A percentile compares a stretch with the other conserved stretches of the same genome.
These are phyloP conservation scores for Dictyostelium citrinum DNA, from an alignment of 78 protist genomes.

Conservation along the genomic window DNA sequence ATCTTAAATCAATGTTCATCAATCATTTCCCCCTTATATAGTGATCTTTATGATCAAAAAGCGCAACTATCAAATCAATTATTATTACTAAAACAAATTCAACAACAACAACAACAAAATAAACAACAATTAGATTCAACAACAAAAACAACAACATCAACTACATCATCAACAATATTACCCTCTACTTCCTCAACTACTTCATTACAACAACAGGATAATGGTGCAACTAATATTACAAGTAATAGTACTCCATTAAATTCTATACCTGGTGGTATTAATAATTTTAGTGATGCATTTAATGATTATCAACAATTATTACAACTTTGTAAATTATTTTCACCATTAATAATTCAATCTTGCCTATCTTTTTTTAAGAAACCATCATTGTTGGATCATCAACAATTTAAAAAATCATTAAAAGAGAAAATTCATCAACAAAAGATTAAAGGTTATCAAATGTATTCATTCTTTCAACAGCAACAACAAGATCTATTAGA, in stretches of 20 bases:
- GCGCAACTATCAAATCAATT: constrained; percentile 16
- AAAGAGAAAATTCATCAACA: constrained; percentile 49
- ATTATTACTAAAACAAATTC: neutral
- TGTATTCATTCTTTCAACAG: neutral
- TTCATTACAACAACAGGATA: too few species aligned
- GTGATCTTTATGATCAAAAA: constrained; percentile 18
- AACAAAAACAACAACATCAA: neutral
- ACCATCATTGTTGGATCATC: constrained; percentile 21
- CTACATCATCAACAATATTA: neutral
- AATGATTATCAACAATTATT: constrained; percentile 7
- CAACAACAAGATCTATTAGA: neutral
- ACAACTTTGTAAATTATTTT: constrained; percentile 1
- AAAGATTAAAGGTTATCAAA: constrained; percentile 4
- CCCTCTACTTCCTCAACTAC: neutral
- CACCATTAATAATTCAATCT: neutral
- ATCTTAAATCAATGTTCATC: constrained; percentile 53
- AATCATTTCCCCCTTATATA: constrained; percentile 9
- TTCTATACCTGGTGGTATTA: neutral
- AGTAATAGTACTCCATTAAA: neutral
- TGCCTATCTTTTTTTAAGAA: constrained; percentile 29
- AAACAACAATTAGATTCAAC: neutral
- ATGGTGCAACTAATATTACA: neutral
- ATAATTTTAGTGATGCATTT: constrained; percentile 7
- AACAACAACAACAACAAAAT: neutral
- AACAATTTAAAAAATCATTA: neutral